Evolutionary conservation across 2,329 filamentous ascomycete genomes (phyloP).

Genomic region (Knufia petricola): DNA sequence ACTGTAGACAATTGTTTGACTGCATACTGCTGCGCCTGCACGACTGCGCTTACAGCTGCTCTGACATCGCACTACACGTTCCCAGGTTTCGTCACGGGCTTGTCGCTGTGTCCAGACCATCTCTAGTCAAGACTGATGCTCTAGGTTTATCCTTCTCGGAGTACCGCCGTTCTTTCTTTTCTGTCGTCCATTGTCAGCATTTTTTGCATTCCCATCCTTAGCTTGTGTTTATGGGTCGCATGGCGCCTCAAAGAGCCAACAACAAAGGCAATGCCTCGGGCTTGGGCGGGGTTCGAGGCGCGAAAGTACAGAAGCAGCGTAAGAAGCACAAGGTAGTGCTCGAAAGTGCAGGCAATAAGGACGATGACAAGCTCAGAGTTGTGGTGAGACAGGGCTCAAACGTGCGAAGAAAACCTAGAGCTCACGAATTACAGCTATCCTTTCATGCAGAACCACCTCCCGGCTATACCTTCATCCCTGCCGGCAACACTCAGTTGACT

Average conservation of each 20-base stretch:
- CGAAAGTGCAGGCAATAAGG: conserved; percentile 44
- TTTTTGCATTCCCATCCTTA: conserved; percentile 2
- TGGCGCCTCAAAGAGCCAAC: conserved; percentile 6
- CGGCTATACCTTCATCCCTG: conserved; percentile 53
- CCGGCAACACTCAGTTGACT: conserved; percentile 51
- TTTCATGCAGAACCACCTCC: conserved; percentile 46
- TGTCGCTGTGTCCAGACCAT: conserved; percentile 1
- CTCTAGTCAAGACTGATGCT: conserved; percentile 5
- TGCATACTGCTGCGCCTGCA: conserved; percentile 5
- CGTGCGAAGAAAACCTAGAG: conserved; percentile 5
- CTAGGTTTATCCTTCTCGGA: conserved; percentile 5
- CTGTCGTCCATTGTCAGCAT: not conserved
- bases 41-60: conserved; percentile 8
- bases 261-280: not conserved
- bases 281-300: conserved; percentile 1
- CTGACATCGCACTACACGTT: not conserved
- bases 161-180: conserved; percentile 6
- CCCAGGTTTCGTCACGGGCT: not conserved
- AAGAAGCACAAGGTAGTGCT: conserved; percentile 49
- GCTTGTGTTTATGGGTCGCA: conserved; percentile 3
- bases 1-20: conserved; percentile 8
- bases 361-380: conserved; percentile 51
- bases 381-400: conserved; percentile 31
- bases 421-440: conserved; percentile 37
- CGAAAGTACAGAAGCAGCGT: conserved; percentile 25